Base-by-base conservation (phyloP, 106 monocot species). In the Ottelia alismoides region DNA sequence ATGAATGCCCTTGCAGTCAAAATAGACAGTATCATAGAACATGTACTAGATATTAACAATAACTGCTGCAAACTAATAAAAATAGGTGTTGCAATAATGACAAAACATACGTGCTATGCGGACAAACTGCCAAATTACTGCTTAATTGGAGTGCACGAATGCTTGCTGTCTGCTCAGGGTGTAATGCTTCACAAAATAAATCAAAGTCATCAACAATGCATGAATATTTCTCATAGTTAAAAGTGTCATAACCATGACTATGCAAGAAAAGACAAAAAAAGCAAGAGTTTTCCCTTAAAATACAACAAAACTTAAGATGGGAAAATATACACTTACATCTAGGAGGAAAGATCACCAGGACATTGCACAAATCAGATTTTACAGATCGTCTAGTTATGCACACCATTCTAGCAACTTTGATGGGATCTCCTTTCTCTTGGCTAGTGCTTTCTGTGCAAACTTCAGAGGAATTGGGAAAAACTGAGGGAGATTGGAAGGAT, bases 111-210 rank as follows among this genome's bases (percentile, higher is more conserved):
- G 68, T 60, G 65, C 77, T 77, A 25, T 62, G 49, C 52, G 93
- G 87, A 45, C 87, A 93, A 44, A 87, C 72, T 45, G 80, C 77
- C 22, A 81, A 65, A 66, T 84, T 81, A 52, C 83, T 75, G 31
- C 87, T 66, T 57, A 93, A 56, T 29, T 93, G 93, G 58, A 93
- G 83, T 49, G 62, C 83, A 40, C 87, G 74, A 28, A 93, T 53
- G 11, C 76, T 56, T 55, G 73, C 57, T 46, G 53, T 58, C 53
- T 93, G 93, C 60, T 76, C 70, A 47, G 72, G 21, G 44, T 66
- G 43, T 62, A 93, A 53, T 47, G 87, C 93, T 93, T 52, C 56
- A 72, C 30, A 29, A 63, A 29, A 43, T 2, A 53, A 56, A 4
- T 31, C 19, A 31, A 56, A 35, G 40, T 43, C 16, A 43, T 16